Conservation (phyloP, 164 flowering plant genomes). For the Umbilicus rupestris region DNA sequence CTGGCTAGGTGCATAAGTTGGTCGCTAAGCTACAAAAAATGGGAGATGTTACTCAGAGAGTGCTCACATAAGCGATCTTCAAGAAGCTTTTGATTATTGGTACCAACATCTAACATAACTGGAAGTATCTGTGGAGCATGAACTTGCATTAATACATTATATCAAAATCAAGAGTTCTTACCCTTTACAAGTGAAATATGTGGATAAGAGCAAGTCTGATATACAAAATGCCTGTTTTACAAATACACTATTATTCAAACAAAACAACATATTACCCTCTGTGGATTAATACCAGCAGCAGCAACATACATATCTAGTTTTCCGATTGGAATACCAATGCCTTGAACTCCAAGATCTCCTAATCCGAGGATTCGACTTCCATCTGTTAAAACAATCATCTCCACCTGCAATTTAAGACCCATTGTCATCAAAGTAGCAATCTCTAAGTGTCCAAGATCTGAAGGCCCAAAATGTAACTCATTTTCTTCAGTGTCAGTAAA, state of each 20-base stretch:
- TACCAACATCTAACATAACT: constrained; percentile 95
- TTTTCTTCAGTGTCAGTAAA: background rate
- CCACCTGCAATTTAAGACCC: constrained; percentile 51
- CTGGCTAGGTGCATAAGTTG: background rate
- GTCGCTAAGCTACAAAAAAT: background rate
- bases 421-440: background rate
- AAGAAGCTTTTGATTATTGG: constrained; percentile 84
- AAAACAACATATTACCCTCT: constrained; percentile 42
- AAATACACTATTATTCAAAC: background rate
- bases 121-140: constrained; percentile 63
- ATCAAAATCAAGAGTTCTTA: background rate
- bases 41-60: background rate
- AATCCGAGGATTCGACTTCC: constrained; percentile 99
- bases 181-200: background rate
- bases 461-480: background rate
- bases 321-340: constrained; percentile 96
- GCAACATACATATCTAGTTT: constrained; percentile 99
- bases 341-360: constrained; percentile 99
- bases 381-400: constrained; percentile 97
- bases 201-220: background rate
- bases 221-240: background rate
- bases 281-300: constrained; percentile 98
- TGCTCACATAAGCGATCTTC: constrained; percentile 83
- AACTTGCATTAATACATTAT: background rate
- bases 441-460: background rate